Conservation (phyloP, 2,329 filamentous ascomycete genomes). For the Verticillium tricorpus region DNA sequence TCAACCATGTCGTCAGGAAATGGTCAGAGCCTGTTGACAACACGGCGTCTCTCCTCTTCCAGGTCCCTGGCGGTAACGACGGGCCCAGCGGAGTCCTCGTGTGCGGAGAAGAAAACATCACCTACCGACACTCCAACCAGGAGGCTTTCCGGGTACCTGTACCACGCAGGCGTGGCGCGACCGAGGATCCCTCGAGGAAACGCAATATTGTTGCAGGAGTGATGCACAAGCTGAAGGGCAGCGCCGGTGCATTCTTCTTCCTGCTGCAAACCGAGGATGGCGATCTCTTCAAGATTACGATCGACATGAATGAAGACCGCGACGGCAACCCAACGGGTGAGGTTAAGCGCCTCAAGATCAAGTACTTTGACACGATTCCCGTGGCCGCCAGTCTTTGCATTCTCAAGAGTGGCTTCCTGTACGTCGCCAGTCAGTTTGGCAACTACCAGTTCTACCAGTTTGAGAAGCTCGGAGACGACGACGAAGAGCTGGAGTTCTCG, state of each 20-base stretch:
- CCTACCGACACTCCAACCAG: slow-evolving; percentile 95
- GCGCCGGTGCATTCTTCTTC: slow-evolving; percentile 88
- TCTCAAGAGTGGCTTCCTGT: slow-evolving; percentile 92
- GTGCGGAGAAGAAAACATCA: slow-evolving; percentile 90
- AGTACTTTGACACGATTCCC: slow-evolving; percentile 96
- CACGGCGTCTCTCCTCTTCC: slow-evolving; percentile 84
- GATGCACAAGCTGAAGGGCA: slow-evolving; percentile 92
- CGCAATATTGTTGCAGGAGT: slow-evolving; percentile 83
- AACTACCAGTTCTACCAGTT: slow-evolving; percentile 97
- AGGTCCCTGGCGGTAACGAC: slow-evolving; percentile 89
- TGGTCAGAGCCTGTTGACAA: slow-evolving; percentile 94
- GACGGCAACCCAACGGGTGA: slow-evolving; percentile 75
- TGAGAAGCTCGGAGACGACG: slow-evolving; percentile 92
- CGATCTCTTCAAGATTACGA: slow-evolving; percentile 94
- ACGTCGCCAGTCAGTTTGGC: slow-evolving; percentile 85
- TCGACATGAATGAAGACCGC: slow-evolving; percentile 83
- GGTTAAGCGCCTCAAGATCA: slow-evolving; percentile 81
- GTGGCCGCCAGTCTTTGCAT: slow-evolving; percentile 85
- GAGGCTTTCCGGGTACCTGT: slow-evolving; percentile 85
- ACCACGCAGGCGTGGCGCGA: slow-evolving; percentile 78
- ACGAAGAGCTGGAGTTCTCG: slow-evolving; percentile 79
- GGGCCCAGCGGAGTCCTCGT: slow-evolving; percentile 93
- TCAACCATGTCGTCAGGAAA: slow-evolving; percentile 95
- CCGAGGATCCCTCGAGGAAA: slow-evolving; percentile 89
- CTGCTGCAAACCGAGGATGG: slow-evolving; percentile 93